Percentiles rank a stretch among this genome's conserved stretches.
These are phyloP conservation scores for Pythium periplocum DNA, from an alignment of 352 stramenopile genomes.

Conservation along the genomic window DNA sequence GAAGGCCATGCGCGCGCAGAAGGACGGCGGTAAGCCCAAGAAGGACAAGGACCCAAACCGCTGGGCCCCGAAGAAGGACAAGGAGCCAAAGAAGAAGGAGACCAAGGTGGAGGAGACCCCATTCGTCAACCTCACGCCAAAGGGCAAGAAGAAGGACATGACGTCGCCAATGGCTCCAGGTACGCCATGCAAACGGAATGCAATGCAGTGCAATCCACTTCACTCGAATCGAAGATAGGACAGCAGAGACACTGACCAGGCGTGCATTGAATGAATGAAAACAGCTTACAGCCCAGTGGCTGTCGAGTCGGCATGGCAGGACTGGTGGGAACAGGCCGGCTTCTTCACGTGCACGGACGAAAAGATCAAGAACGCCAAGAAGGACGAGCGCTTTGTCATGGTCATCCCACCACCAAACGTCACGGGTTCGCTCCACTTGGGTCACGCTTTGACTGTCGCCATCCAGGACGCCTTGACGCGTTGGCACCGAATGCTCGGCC, in stretches of 20 bases:
- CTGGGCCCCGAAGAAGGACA: constrained; percentile 83
- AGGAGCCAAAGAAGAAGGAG: constrained; percentile 82
- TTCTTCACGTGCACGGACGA: constrained; percentile 95
- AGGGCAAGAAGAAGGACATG: constrained; percentile 95
- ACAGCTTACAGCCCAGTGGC: constrained; percentile 94
- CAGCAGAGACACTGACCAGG: neutral
- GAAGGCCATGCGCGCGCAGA: constrained; percentile 87
- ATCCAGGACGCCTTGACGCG: constrained; percentile 96
- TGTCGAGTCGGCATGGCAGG: constrained; percentile 98
- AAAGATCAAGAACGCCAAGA: constrained; percentile 62
- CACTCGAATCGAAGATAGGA: neutral
- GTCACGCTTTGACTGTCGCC: constrained; percentile 97
- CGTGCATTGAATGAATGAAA: constrained; percentile 10
- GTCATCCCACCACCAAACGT: constrained; percentile 90
- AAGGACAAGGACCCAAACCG: constrained; percentile 95
- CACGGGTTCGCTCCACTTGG: constrained; percentile 93
- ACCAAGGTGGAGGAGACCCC: constrained; percentile 25
- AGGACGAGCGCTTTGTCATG: constrained; percentile 96
- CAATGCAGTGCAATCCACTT: neutral
- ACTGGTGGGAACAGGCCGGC: constrained; percentile 96
- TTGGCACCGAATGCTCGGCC: constrained; percentile 98
- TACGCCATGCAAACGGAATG: neutral
- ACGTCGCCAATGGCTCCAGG: constrained; percentile 71
- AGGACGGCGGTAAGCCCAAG: constrained; percentile 84
- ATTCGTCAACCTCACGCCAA: constrained; percentile 93